Conservation (phyloP, 1,284 basidiomycete genomes). For the Tilletia caries region DNA sequence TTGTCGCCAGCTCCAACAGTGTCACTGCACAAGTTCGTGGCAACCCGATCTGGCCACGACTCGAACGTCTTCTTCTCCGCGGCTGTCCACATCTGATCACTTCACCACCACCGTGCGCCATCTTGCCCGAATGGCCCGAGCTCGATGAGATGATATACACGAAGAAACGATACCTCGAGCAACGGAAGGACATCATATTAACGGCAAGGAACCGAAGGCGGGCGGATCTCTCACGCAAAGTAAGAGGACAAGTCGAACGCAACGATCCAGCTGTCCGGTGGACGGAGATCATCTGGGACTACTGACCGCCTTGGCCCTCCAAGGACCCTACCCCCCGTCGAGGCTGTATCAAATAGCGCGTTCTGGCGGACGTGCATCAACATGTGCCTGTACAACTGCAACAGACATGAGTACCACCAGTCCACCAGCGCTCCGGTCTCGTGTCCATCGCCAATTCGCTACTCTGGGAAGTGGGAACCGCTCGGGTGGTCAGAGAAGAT, state of each 20-base stretch:
- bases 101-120: background rate
- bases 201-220: background rate
- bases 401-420: no score
- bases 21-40: no score
- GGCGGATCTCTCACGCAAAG: background rate
- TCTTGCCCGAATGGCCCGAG: background rate
- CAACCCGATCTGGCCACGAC: background rate
- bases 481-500: no score
- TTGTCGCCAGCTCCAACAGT: no score
- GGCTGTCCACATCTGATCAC: slow-evolving; percentile 11
- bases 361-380: no score
- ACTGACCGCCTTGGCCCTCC: background rate
- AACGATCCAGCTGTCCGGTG: background rate
- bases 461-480: no score
- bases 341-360: no score
- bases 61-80: background rate
- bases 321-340: no score
- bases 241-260: background rate
- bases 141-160: background rate
- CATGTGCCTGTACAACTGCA: no score
- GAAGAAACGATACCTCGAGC: background rate
- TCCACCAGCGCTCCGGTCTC: no score
- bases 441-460: no score
- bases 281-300: slow-evolving; percentile 13
- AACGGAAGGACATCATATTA: background rate